These are phyloP conservation scores for Hymenoscyphus linearis DNA, from an alignment of 2,329 filamentous ascomycete species.

Conservation along the genomic window DNA sequence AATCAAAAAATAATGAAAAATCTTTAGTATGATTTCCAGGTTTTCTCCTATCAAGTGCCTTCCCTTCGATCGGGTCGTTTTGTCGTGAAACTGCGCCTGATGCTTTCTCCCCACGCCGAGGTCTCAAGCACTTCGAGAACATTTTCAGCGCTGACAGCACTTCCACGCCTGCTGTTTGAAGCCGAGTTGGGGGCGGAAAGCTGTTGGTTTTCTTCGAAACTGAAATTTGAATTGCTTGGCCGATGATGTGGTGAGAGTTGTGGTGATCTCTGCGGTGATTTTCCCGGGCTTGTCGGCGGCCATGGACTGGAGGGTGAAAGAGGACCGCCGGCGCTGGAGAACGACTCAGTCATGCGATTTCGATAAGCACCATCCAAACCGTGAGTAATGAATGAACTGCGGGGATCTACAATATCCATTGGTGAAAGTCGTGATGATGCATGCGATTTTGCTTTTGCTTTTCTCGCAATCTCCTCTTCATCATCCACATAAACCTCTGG, in stretches of 20 bases:
- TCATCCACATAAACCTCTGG: conserved; percentile 90
- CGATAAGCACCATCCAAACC: conserved; percentile 26
- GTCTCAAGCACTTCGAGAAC: conserved; percentile 83
- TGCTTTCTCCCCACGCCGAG: conserved; percentile 89
- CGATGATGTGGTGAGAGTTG: conserved; percentile 33
- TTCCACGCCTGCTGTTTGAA: conserved; percentile 56
- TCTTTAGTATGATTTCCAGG: not conserved
- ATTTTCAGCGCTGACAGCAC: conserved; percentile 67
- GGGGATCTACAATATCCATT: conserved; percentile 20
- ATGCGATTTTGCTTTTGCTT: conserved; percentile 10
- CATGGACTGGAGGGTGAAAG: conserved; percentile 17
- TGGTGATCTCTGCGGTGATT: conserved; percentile 17
- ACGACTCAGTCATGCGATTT: conserved; percentile 20
- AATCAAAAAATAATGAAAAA: not conserved
- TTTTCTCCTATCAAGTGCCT: not conserved
- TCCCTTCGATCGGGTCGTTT: conserved; percentile 37
- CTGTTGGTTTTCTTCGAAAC: conserved; percentile 27
- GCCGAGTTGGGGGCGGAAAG: conserved; percentile 18
- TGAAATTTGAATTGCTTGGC: conserved; percentile 33
- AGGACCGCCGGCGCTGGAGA: conserved; percentile 12
- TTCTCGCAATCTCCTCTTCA: conserved; percentile 42
- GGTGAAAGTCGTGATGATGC: conserved; percentile 23
- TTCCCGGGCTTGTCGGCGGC: not conserved
- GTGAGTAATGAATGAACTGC: conserved; percentile 28
- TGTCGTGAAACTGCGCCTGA: conserved; percentile 77